Conservation (phyloP, 78 protist genomes). For the Dictyostelium purpureum region DNA sequence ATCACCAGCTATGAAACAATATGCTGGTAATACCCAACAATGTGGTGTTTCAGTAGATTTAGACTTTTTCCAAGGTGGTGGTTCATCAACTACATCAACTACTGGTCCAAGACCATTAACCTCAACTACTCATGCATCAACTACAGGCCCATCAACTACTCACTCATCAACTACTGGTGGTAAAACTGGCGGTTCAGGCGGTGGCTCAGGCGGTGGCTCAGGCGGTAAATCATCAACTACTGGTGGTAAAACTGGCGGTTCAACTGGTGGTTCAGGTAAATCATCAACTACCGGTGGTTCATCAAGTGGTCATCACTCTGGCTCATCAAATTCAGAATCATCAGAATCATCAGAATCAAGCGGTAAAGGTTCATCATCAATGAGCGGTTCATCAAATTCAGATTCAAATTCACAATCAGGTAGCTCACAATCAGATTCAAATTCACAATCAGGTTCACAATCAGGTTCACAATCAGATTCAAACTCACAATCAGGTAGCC, state of each 20-base stretch:
- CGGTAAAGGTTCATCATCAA: not conserved
- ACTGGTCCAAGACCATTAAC: constrained; percentile 14
- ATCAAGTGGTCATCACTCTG: not conserved
- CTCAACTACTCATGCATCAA: not conserved
- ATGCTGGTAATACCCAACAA: not conserved
- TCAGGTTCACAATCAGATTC: not conserved
- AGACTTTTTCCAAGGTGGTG: not conserved
- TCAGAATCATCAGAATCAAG: not conserved
- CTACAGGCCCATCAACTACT: not conserved
- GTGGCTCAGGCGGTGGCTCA: too few relatives aligned
- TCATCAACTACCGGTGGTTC: not conserved
- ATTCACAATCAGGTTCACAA: not conserved
- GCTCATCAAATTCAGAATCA: not conserved
- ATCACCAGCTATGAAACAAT: constrained; percentile 34
- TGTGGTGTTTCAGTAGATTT: constrained; percentile 41
- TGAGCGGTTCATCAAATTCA: not conserved
- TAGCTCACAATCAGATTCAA: not conserved
- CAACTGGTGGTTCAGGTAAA: too few relatives aligned
- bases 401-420: not conserved
- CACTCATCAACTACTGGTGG: constrained; percentile 6
- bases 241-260: constrained; percentile 1
- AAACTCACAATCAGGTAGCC: not conserved
- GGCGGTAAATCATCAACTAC: not conserved
- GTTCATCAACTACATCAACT: not conserved
- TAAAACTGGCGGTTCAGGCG: not conserved